Conservation (phyloP, 441 rosid species). For the Jatropha multifida region DNA sequence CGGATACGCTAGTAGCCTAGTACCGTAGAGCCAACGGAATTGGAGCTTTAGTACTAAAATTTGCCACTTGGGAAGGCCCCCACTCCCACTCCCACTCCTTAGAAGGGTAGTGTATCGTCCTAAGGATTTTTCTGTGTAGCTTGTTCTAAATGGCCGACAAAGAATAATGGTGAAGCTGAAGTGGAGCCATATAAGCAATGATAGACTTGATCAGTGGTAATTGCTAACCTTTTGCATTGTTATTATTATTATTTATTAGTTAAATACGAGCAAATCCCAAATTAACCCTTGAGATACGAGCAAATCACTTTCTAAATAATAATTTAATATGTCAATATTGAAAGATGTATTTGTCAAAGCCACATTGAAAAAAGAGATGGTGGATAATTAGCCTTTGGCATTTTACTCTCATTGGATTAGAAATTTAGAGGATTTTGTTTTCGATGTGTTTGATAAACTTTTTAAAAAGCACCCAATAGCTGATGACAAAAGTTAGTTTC, state of each 20-base stretch:
- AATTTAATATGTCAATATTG: not conserved
- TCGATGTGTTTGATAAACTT: no score
- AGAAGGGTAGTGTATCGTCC: not conserved
- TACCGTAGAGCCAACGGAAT: not conserved
- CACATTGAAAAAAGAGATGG: slow-evolving; percentile 19
- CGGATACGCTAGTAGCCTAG: not conserved
- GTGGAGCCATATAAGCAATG: slow-evolving; percentile 37
- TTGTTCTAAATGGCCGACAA: slow-evolving; percentile 58
- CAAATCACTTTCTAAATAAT: not conserved
- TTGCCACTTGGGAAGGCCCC: not conserved
- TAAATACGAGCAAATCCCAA: not conserved
- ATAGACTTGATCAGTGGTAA: slow-evolving; percentile 26
- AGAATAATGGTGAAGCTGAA: slow-evolving; percentile 46
- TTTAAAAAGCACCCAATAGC: no score
- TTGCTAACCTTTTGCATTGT: not conserved
- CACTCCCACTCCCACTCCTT: not conserved
- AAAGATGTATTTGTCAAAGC: slow-evolving; percentile 21
- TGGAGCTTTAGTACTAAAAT: not conserved
- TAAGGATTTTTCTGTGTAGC: not conserved
- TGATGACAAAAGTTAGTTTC: no score
- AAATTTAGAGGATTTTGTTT: slow-evolving; percentile 27
- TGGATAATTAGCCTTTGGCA: slow-evolving; percentile 17
- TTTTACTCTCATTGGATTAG: slow-evolving; percentile 23
- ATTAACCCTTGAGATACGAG: slow-evolving; percentile 24
- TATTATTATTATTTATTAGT: not conserved